Base-by-base conservation (phyloP, 108 stramenopile species). In the Cyclotella cryptica region DNA sequence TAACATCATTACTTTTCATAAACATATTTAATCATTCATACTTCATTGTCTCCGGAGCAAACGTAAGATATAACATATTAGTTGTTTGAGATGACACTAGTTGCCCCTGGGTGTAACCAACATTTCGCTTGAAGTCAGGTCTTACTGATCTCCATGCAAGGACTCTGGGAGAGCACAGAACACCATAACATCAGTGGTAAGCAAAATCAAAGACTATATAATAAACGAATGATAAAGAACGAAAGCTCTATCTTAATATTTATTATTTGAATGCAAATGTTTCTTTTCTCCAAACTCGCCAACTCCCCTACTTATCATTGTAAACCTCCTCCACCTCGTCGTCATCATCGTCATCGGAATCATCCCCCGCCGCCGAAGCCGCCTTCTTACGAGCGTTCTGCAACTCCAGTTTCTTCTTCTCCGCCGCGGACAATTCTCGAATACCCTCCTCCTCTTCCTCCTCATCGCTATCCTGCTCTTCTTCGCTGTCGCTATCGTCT, bases 301-400 rank as follows among this genome's bases (percentile, higher is more conserved):
- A 55, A 35, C 6, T 3, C 55, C 55, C 55, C 49, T 35, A 61
- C 61, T 84, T 63, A 53, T 86, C 86, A 44, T 89, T 81, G 59
- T 91, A 89, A 61, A 95, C 92, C 75, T 95, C 94, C 69, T 93
- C 90, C n/a, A 88, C 94, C 24, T 91, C 89, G 62, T 88, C 89
- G 62, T 88, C 88, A 76, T 86, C 85, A 60, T 89, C 87, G 45
- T 89, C 89, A 73, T 93, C 92, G 8, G 81, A 82, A 61, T 90
- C 87, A 61, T 88, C 88, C 52, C 77, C 88, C 21, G 74, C 88
- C 26, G 87, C 81, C 18, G 78, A 85, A 42, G 87, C 89, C 18
- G 84, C 84, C 78, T 85, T 82, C 74, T 92, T 85, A n/a, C 91
- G 84, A 14, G 92, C 91, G 52, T 92, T 92, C 60, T 88, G 88